Percentiles rank a stretch among this genome's conserved stretches.
These are phyloP conservation scores for Vigna angularis DNA, from an alignment of 306 rosid species.

Conservation along the genomic window DNA sequence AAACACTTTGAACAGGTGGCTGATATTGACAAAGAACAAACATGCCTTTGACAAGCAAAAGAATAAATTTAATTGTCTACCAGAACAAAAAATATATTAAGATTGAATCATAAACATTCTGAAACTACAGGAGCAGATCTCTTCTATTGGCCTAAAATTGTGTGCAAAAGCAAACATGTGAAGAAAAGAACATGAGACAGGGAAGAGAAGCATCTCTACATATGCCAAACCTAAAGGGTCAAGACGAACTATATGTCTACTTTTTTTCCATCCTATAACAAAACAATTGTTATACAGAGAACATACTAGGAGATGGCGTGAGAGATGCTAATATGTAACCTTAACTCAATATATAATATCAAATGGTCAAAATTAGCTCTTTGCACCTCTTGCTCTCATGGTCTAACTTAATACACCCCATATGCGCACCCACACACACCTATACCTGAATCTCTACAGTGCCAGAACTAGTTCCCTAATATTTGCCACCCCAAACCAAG, in stretches of 20 bases:
- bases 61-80: slow-evolving; percentile 20
- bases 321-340: not conserved
- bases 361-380: not conserved
- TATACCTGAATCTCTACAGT: slow-evolving; percentile 17
- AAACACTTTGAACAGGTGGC: slow-evolving; percentile 16
- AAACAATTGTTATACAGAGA: not conserved
- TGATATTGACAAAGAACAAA: slow-evolving; percentile 16
- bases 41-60: slow-evolving; percentile 4
- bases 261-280: not conserved
- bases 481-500: slow-evolving; percentile 16
- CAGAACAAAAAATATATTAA: slow-evolving; percentile 11
- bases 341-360: not conserved
- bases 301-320: not conserved
- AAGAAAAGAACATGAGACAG: slow-evolving; percentile 3
- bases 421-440: not conserved
- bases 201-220: slow-evolving; percentile 32
- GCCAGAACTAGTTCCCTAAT: slow-evolving; percentile 24
- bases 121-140: slow-evolving; percentile 8
- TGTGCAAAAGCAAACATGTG: slow-evolving; percentile 24
- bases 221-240: slow-evolving; percentile 9
- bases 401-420: not conserved
- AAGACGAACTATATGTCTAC: slow-evolving; percentile 9
- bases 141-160: slow-evolving; percentile 29
- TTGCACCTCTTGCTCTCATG: not conserved
- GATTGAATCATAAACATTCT: slow-evolving; percentile 6